Evolutionary conservation across 176 grass and related monocot genomes (phyloP), one percentile per base, ranked within the genome.

Genomic region (Puccinellia tenuiflora): DNA sequence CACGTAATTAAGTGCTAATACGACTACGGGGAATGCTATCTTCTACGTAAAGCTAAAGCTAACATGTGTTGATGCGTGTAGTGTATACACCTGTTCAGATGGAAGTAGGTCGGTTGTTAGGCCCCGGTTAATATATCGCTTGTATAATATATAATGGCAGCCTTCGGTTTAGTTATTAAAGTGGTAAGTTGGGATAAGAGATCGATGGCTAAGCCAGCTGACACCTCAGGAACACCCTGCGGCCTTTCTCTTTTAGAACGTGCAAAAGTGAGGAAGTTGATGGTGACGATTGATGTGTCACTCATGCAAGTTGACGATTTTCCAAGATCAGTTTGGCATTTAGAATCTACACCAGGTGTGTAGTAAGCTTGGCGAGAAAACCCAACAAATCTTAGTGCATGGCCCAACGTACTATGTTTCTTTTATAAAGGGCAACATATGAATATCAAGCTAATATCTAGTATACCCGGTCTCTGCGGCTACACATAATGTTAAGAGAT

Each of bases 21-120:
- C 76, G 66, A 63, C 76, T 42, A 40, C 40, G 16, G 25, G 50
- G 50, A 21, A 57, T 65, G 81, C 87, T 42, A 42, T 7, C 40
- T 75, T 85, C 59, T 80, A 68, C 77, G 82, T 80, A 13, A 80
- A 89, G 82, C 14, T 71, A 68, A 89, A 80, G 87, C 3, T 42
- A 63, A 63, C 55, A 63, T 42, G 45, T 38, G n/a, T n/a, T n/a
- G n/a, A 46, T 16, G 68, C n/a, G 7, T 70, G 38, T 35, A 81
- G 7, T 70, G 38, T 35, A 81, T 51, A 52, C 65, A 37, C 46
- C 16, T 29, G 45, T 68, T 69, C 13, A 40, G n/a, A 80, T 77
- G 24, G 29, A 55, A 24, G 34, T 43, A 22, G 30, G 7, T 69
- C 42, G 50, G 2, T 22, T 26, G 14, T 51, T 22, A 43, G 34